Base-by-base conservation (phyloP, 2,329 filamentous ascomycete genomes). In the Alternaria burnsii region DNA sequence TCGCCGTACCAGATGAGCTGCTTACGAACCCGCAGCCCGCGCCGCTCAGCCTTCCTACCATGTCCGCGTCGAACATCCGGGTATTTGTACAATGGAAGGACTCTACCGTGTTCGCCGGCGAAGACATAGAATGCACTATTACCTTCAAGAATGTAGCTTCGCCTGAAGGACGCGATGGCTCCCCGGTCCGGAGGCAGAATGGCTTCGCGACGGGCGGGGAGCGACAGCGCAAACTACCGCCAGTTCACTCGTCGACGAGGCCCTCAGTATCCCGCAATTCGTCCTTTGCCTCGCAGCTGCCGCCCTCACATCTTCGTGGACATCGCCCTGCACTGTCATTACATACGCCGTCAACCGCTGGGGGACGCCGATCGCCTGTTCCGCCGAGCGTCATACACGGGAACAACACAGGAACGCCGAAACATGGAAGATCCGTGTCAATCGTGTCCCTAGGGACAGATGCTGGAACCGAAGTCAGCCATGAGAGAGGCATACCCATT, bases 61-160 rank as follows among this genome's bases (percentile, higher is more conserved):
- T 69, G 67, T 67, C 66, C 62, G 55, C 69, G 52, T 78, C 75
- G 68, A 94, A 96, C 83, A 93, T 99, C 78, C 91, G 94, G 79
- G 94, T 97, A 80, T 97, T 94, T 79, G 92, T 99, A 79, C 89
- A 90, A 82, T 99, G 94, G 91, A 91, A 93, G 78, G 92, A 97
- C 76, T 89, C 94, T 79, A 94, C 92, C 63, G 92, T 99, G 72
- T 99, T 98, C 81, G 92, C 95, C 58, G 95, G 95, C 80, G 95
- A 99, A 84, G 91, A 97, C 75, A 87, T 98, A 75, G 92, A 94
- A 82, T 98, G 95, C 81, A 93, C 90, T 69, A 97, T 99, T 78
- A 97, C 92, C 52, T 99, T 99, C 82, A 94, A 91, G 81, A 99
- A 99, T 78, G 86, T 94, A 51, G 83, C 86, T 30, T 78, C 73